These are phyloP conservation scores for Suhomyces coccinellae DNA, from an alignment of 1,139 yeast species.

Conservation along the genomic window DNA sequence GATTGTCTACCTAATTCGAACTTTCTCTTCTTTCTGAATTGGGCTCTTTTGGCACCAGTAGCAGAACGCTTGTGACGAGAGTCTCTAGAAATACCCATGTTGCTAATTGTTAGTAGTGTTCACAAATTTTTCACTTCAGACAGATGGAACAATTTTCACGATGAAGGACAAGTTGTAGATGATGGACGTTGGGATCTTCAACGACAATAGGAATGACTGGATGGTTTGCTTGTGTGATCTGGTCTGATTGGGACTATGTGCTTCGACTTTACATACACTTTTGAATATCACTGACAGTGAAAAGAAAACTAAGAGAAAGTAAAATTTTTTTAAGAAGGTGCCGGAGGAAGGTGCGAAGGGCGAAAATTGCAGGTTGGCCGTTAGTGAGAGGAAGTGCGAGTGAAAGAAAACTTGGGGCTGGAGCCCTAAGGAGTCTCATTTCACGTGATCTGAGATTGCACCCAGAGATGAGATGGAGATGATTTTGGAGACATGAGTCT, in stretches of 20 bases:
- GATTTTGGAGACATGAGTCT: not conserved
- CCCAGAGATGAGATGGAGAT: not conserved
- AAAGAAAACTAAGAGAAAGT: constrained; percentile 14
- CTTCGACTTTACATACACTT: constrained; percentile 17
- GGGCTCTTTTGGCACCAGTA: constrained; percentile 99
- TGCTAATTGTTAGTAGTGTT: constrained; percentile 31
- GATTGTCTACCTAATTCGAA: constrained; percentile 99
- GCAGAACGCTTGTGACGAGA: constrained; percentile 99
- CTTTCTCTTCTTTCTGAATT: constrained; percentile 99
- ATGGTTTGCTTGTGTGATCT: not conserved
- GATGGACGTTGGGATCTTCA: not conserved
- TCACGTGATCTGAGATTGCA: not conserved
- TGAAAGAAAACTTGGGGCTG: constrained; percentile 9
- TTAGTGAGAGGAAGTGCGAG: constrained; percentile 1
- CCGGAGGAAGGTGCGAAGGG: constrained; percentile 5
- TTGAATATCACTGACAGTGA: constrained; percentile 20
- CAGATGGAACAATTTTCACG: not conserved
- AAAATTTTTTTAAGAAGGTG: constrained; percentile 15
- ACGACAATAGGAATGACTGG: not conserved
- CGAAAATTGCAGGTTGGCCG: constrained; percentile 9
- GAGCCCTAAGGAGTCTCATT: constrained; percentile 10
- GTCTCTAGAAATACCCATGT: constrained; percentile 99
- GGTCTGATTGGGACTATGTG: constrained; percentile 1
- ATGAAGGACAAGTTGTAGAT: not conserved
- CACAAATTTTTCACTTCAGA: constrained; percentile 1